A percentile compares a stretch with the other conserved stretches of the same genome.
Evolutionary conservation across 1,139 yeast species (phyloP).

Genomic region (Groenewaldozyma sp.): DNA sequence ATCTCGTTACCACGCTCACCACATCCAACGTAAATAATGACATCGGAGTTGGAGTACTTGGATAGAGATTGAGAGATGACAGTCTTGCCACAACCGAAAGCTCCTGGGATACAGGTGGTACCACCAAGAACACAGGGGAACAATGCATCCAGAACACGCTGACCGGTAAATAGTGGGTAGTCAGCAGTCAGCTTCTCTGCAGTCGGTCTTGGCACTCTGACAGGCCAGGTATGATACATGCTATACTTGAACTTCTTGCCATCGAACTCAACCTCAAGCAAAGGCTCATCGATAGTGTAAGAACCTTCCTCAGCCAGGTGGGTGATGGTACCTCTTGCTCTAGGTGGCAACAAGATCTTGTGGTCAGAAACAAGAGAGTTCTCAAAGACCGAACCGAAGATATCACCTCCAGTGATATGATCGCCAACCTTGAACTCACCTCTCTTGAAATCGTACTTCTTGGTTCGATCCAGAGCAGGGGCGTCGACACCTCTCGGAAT

Average conservation of each 20-base stretch:
- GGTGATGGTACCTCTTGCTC: slow-evolving; percentile 95
- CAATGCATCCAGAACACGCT: slow-evolving; percentile 93
- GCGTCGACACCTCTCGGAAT: slow-evolving; percentile 98
- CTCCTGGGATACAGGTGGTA: slow-evolving; percentile 99
- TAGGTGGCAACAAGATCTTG: slow-evolving; percentile 90
- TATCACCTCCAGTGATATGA: slow-evolving; percentile 97
- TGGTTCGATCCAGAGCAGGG: slow-evolving; percentile 79
- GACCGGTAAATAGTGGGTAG: slow-evolving; percentile 94
- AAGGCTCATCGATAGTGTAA: slow-evolving; percentile 79
- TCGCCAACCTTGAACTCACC: slow-evolving; percentile 79
- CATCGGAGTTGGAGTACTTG: slow-evolving; percentile 93
- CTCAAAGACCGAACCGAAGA: slow-evolving; percentile 87
- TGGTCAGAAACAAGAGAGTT: slow-evolving; percentile 88
- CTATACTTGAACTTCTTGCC: slow-evolving; percentile 74
- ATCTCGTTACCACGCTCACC: slow-evolving; percentile 98
- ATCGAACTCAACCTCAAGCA: slow-evolving; percentile 89
- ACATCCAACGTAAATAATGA: slow-evolving; percentile 75
- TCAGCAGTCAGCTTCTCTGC: slow-evolving; percentile 89
- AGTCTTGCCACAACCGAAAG: slow-evolving; percentile 98
- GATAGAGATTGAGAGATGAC: slow-evolving; percentile 97
- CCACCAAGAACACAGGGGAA: slow-evolving; percentile 99
- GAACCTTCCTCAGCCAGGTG: slow-evolving; percentile 84
- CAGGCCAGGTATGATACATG: slow-evolving; percentile 99
- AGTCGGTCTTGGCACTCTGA: slow-evolving; percentile 98
- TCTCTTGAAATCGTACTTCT: slow-evolving; percentile 81